These are phyloP conservation scores for Oropetium thomaeum DNA, from an alignment of 176 grass and related monocot species.

Conservation along the genomic window DNA sequence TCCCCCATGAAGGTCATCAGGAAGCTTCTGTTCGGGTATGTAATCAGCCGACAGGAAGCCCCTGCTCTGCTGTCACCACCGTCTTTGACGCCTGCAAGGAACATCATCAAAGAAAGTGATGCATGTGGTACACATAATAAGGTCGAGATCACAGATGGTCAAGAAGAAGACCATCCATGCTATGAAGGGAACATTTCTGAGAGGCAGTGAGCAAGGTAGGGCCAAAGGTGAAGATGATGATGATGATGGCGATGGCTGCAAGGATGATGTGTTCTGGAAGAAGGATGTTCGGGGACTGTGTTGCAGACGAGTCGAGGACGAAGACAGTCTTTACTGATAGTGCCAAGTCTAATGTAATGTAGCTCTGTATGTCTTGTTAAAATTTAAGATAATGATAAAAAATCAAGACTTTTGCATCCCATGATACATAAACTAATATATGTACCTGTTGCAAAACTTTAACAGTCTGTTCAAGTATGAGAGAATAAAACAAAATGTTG, in stretches of 20 bases:
- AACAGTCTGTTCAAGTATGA: too few relatives aligned
- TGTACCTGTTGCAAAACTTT: too few relatives aligned
- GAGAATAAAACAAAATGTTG: too few relatives aligned
- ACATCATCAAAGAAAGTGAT: background rate
- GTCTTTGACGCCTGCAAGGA: background rate
- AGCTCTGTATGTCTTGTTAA: too few relatives aligned
- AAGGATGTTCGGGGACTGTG: conserved; percentile 28
- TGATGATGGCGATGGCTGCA: background rate
- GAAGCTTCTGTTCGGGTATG: conserved; percentile 28
- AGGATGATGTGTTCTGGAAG: conserved; percentile 28
- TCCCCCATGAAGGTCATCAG: conserved; percentile 3
- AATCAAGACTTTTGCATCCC: too few relatives aligned
- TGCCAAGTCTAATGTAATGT: background rate
- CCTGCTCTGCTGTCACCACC: background rate
- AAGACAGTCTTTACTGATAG: background rate
- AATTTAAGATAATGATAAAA: too few relatives aligned
- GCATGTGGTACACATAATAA: background rate
- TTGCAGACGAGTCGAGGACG: conserved; percentile 4
- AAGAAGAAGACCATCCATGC: background rate
- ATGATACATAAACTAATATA: too few relatives aligned
- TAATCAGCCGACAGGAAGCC: conserved; percentile 3
- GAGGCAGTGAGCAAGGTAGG: background rate
- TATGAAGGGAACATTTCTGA: background rate
- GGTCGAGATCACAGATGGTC: background rate
- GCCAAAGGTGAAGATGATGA: background rate